Evolutionary conservation across 176 grass and related monocot species (phyloP).

Genomic region (Pontederia crassipes): DNA sequence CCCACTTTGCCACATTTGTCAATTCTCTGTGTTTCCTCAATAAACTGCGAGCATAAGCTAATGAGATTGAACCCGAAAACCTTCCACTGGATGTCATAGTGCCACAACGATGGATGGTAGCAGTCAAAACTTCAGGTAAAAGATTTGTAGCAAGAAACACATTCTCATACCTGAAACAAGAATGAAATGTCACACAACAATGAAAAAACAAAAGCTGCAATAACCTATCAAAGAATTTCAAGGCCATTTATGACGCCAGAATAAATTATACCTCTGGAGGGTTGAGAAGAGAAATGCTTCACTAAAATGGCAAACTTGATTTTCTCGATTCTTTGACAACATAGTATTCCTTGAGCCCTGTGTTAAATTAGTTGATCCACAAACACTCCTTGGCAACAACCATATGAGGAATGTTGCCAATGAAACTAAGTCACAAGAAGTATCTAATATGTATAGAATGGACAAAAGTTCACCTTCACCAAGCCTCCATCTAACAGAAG

Average conservation of each 20-base stretch:
- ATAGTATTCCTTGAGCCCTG: conserved; percentile 46
- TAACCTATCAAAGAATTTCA: neutral
- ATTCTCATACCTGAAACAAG: conserved; percentile 60
- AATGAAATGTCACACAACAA: too few species aligned
- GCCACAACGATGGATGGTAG: conserved; percentile 43
- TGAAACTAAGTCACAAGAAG: conserved; percentile 81
- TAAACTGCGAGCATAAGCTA: conserved; percentile 76
- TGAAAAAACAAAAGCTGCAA: too few species aligned
- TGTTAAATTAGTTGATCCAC: conserved; percentile 31
- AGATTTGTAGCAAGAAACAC: conserved; percentile 71
- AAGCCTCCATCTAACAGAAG: conserved; percentile 50
- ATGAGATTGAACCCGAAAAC: conserved; percentile 41
- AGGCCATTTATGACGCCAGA: neutral
- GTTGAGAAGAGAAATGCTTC: conserved; percentile 92
- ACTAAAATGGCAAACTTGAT: conserved; percentile 73
- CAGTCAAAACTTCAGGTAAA: conserved; percentile 77
- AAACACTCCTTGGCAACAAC: conserved; percentile 64
- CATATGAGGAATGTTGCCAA: conserved; percentile 67
- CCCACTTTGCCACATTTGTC: conserved; percentile 67
- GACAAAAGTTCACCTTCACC: conserved; percentile 81
- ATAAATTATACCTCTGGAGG: conserved; percentile 51
- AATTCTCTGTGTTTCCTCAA: conserved; percentile 88
- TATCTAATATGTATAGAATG: conserved; percentile 81
- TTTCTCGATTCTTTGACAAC: conserved; percentile 64
- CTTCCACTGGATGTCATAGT: conserved; percentile 31